Evolutionary conservation across 768 basidiomycete species (phyloP), one percentile per base, ranked within the genome.

Genomic region (Ramaria sp.): DNA sequence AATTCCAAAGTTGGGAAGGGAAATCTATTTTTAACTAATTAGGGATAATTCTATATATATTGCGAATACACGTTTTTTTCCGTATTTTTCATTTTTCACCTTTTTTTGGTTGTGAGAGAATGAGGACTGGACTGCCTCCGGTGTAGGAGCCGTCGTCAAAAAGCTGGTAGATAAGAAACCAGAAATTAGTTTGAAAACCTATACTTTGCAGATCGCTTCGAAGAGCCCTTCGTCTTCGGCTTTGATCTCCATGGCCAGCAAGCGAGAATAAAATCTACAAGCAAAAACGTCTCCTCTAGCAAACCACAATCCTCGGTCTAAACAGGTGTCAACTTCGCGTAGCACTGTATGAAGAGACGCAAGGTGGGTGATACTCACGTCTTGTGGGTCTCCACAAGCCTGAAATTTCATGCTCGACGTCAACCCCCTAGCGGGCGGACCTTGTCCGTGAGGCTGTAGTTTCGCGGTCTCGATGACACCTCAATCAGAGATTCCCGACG

Each of bases 301-400:
- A 28, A 51, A 51, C 50, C 50, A 51, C 5, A 51, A 22, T 4
- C 50, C 50, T 7, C 16, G 16, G 36, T 51, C 50, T 51, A 34
- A 5, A 18, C 18, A 50, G 18, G 16, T 36, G 16, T 25, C 30
- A 18, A 5, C n/a, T 27, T 27, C 22, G 10, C 22, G 18, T 20
- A 39, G 36, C 10, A 16, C 6, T 10, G 4, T n/a, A n/a, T 6
- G 15, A 38, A 15, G 34, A 25, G 10, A 18, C n/a, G n/a, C n/a
- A n/a, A n/a, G n/a, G n/a, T 15, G 16, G 18, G 32, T 49, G 48
- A 5, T 15, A 51, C 50, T n/a, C 24, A 51, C 50, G 50, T 12
- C 50, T 36, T 16, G 28, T 24, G 24, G 50, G 50, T 16, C 50
- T 36, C 50, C 50, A 51, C 24, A 51, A 13, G 32, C 50, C 50